Evolutionary conservation across 2,329 filamentous ascomycete species (phyloP), one percentile per base, ranked within the genome.

Genomic region (Pseudogymnoascus sp.): DNA sequence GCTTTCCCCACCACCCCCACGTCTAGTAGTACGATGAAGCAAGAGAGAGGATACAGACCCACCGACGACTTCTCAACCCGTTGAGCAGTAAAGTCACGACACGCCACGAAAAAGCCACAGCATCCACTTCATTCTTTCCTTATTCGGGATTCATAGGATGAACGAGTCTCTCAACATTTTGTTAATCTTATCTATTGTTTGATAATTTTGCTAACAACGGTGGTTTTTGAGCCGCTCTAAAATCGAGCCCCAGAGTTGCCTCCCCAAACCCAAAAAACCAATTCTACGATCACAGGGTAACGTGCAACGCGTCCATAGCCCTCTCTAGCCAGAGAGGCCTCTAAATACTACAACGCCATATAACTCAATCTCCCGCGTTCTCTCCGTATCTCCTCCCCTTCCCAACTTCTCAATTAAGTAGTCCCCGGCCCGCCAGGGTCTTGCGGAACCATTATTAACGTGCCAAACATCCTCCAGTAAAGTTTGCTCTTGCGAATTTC

Each of bases 111-210:
- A 21, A 21, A 21, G 21, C 21, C 21, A 21, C 47, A 54, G 47
- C 26, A 54, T 54, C 47, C 47, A 54, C 47, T 54, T 54, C 47
- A 54, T 21, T 54, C 9, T 54, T 54, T 54, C 47, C 47, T 54
- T 54, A 54, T 54, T 54, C 29, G 29, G 29, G 47, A 54, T 33
- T 54, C 47, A 54, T 54, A 54, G 47, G 47, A 54, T 54, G 47
- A 54, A 54, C 26, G 13, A 54, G 24, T 11, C 13, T 54, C 9
- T 33, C 15, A 33, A 33, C 6, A 7, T 54, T 33, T 9, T n/a
- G 29, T 54, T 54, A 33, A 54, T 54, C 29, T 54, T 54, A 54
- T 54, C 47, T 54, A 54, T 33, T 21, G 47, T 33, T 54, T 54
- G 47, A 54, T 54, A 54, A 54, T 54, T 54, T 54, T 54, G 9